Conservation (phyloP, 1,139 yeast species). For the Wickerhamiella infanticola region DNA sequence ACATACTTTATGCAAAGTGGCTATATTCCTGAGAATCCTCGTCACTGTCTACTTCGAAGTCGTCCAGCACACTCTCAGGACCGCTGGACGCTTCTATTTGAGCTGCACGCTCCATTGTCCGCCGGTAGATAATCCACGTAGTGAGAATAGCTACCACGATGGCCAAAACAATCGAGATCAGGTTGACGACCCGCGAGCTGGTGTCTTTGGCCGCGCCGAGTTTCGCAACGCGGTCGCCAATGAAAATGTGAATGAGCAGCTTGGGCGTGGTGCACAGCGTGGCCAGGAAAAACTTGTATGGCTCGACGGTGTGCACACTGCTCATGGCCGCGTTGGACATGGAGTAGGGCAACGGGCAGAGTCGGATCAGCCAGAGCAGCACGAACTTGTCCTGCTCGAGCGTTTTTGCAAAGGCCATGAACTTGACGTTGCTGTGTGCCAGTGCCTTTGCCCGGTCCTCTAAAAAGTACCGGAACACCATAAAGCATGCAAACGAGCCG, state of each 20-base stretch:
- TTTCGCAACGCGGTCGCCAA: slow-evolving; percentile 62
- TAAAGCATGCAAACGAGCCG: slow-evolving; percentile 63
- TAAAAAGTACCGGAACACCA: slow-evolving; percentile 48
- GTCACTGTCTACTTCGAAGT: background rate
- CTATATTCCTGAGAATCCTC: background rate
- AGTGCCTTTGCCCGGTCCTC: slow-evolving; percentile 41
- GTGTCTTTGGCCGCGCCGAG: slow-evolving; percentile 43
- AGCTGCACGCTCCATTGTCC: slow-evolving; percentile 29
- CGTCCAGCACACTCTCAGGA: slow-evolving; percentile 1
- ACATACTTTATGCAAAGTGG: too few relatives aligned
- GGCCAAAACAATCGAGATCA: slow-evolving; percentile 48
- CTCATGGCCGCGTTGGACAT: slow-evolving; percentile 86
- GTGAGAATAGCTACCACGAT: slow-evolving; percentile 41
- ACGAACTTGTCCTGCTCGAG: slow-evolving; percentile 52
- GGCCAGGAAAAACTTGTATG: slow-evolving; percentile 50
- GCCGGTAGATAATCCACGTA: slow-evolving; percentile 54
- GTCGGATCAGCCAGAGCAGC: slow-evolving; percentile 52
- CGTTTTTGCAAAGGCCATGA: slow-evolving; percentile 63
- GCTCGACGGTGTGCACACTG: slow-evolving; percentile 59
- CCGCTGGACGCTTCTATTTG: slow-evolving; percentile 13
- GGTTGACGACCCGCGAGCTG: slow-evolving; percentile 42
- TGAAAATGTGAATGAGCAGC: slow-evolving; percentile 55
- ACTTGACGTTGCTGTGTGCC: slow-evolving; percentile 39
- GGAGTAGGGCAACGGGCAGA: slow-evolving; percentile 90
- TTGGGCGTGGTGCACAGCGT: slow-evolving; percentile 71